phyloP scores from a whole-genome alignment of 164 flowering plant species.

The Annona cherimola region DNA sequence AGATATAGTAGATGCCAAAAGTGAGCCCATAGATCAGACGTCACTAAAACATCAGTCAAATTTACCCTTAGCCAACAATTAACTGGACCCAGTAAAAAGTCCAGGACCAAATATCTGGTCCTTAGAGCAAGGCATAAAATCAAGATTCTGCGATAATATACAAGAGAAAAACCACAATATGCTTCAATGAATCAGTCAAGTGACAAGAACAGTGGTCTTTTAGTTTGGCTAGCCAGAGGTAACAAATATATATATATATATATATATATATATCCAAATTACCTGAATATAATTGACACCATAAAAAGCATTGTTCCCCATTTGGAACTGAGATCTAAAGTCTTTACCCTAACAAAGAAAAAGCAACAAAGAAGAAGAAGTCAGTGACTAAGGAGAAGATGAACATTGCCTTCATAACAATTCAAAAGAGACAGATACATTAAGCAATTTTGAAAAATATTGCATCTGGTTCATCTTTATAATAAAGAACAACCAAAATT shows the following conservation, averaged over 20 bases:
- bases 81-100: neutral
- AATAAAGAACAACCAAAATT: neutral
- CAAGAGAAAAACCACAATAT: too few species aligned
- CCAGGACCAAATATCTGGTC: neutral
- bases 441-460: neutral
- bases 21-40: neutral
- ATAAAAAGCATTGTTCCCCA: conserved; percentile 78
- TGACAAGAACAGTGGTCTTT: neutral
- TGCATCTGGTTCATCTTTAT: neutral
- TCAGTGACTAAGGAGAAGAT: neutral
- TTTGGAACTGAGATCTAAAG: conserved; percentile 70
- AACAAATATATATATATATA: too few species aligned
- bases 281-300: conserved; percentile 97
- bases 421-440: neutral
- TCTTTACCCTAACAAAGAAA: conserved; percentile 61
- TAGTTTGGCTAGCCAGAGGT: neutral
- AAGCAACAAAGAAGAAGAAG: conserved; percentile 1
- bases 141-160: neutral
- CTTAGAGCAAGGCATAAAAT: neutral
- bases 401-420: neutral
- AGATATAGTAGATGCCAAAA: neutral
- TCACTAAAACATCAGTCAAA: neutral
- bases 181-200: neutral
- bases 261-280: neutral
- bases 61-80: neutral